A percentile compares a stretch with the other conserved stretches of the same genome.
Conservation (phyloP, 352 stramenopile genomes). For the Pythium myriotylum region DNA sequence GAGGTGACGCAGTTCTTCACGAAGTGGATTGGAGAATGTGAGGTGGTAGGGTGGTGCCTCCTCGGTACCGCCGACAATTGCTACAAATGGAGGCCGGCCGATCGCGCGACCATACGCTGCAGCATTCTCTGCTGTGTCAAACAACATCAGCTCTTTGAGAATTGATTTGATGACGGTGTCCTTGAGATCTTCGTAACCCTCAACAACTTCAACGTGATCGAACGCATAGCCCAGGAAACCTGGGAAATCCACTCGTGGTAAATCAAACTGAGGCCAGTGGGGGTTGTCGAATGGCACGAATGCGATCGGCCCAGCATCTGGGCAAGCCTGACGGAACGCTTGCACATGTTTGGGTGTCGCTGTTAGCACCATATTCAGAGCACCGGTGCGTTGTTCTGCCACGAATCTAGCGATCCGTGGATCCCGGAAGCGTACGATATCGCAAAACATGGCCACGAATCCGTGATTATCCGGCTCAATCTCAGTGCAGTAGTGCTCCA, state of each 20-base stretch:
- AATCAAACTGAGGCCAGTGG: slow-evolving; percentile 63
- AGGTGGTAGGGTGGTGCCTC: slow-evolving; percentile 33
- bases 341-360: slow-evolving; percentile 61
- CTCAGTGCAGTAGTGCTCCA: slow-evolving; percentile 57
- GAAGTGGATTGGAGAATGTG: slow-evolving; percentile 61
- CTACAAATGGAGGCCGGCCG: slow-evolving; percentile 43
- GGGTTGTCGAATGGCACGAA: slow-evolving; percentile 76
- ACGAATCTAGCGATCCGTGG: slow-evolving; percentile 58
- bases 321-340: slow-evolving; percentile 54
- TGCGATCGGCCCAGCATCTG: slow-evolving; percentile 54
- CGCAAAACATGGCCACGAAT: slow-evolving; percentile 81
- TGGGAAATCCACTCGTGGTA: slow-evolving; percentile 35
- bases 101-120: slow-evolving; percentile 44
- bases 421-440: slow-evolving; percentile 72
- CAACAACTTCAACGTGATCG: slow-evolving; percentile 59
- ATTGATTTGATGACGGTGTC: slow-evolving; percentile 75
- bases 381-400: slow-evolving; percentile 52
- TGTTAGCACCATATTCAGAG: slow-evolving; percentile 65
- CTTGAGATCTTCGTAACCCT: slow-evolving; percentile 60
- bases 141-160: slow-evolving; percentile 75
- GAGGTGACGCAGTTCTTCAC: slow-evolving; percentile 44
- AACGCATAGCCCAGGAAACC: slow-evolving; percentile 80
- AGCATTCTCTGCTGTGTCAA: slow-evolving; percentile 56
- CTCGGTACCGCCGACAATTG: slow-evolving; percentile 37
- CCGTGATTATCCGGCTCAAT: slow-evolving; percentile 49